A percentile compares a stretch with the other conserved stretches of the same genome.
Conservation (phyloP, 2,329 filamentous ascomycete species). For the Rosellinia necatrix region DNA sequence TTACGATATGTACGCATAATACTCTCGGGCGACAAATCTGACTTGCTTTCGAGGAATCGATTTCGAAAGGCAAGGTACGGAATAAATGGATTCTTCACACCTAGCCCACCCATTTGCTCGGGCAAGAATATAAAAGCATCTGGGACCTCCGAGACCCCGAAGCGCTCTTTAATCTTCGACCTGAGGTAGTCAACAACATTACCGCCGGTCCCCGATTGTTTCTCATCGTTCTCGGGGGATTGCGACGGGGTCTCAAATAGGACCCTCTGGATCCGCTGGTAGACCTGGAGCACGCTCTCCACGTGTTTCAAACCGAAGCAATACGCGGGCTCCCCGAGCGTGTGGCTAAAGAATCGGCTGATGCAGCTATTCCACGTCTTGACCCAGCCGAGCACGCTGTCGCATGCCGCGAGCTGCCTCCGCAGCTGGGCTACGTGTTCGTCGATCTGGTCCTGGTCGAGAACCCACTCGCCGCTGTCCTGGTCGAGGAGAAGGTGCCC, state of each 20-base stretch:
- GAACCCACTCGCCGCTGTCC: conserved; percentile 52
- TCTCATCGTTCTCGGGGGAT: conserved; percentile 7
- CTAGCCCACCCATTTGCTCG: conserved; percentile 51
- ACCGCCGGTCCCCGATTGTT: conserved; percentile 16
- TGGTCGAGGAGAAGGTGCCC: conserved; percentile 59
- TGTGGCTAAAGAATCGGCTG: conserved; percentile 51
- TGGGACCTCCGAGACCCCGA: conserved; percentile 45
- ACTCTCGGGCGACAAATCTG: not conserved
- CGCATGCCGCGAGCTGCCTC: conserved; percentile 58
- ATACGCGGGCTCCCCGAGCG: conserved; percentile 50
- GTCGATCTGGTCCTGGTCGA: conserved; percentile 58
- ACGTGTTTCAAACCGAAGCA: conserved; percentile 52
- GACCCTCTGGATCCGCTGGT: conserved; percentile 46
- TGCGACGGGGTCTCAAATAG: conserved; percentile 41
- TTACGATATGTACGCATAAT: conserved; percentile 19
- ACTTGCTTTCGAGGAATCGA: conserved; percentile 7
- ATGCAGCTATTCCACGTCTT: conserved; percentile 53
- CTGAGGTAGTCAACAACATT: conserved; percentile 41
- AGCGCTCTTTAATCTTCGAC: conserved; percentile 40
- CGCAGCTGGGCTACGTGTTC: conserved; percentile 59
- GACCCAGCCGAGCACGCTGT: conserved; percentile 49
- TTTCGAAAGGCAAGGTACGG: conserved; percentile 45
- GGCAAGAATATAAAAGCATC: conserved; percentile 55
- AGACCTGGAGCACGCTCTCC: conserved; percentile 48
- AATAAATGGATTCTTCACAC: conserved; percentile 52